Base-by-base conservation (phyloP, 1,139 yeast genomes). In the Blastobotrys serpentis region DNA sequence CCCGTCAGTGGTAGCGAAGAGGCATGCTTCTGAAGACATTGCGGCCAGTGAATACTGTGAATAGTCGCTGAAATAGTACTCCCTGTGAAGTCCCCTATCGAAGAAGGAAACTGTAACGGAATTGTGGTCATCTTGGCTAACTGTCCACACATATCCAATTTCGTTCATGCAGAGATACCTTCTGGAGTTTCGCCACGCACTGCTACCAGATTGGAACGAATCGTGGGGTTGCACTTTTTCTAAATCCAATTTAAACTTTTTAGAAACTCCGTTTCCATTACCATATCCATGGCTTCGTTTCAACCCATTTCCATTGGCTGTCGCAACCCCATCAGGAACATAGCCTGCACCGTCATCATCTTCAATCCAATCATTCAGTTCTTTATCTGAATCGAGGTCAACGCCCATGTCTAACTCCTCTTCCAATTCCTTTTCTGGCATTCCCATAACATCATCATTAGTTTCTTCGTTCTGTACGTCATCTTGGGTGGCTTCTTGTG, bases 101-200 rank as follows among this genome's bases (percentile, higher is more conserved):
- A 88, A 89, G 61, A 92, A 92, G 11, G 90, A 80, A 1, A 90
- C 89, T 0, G 96, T 88, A 14, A 90, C 74, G 43, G 90, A 81
- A 56, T 82, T 79, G 56, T 84, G 77, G 11, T 65, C 71, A 30
- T 71, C 79, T 54, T 79, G 86, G 53, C 77, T 76, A 16, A 87
- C 95, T 0, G 86, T 74, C 83, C 96, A 86, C 0, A 83, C 84
- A 62, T 86, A 86, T 0, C 98, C 98, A 34, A 82, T 70, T 5
- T 85, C 74, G 59, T 87, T 88, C 77, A 92, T 86, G 29, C 88
- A 81, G 47, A 92, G 69, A 61, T 89, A 90, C 50, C 96, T 74
- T 65, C 95, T 78, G 48, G 70, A 78, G 45, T 76, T 71, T 33
- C 69, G 71, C 82, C 94, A 92, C 0, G 96, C 96, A 0, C 98